Base-by-base conservation (phyloP, 192 early-diverging fungal species). In the Chytriomyces sp. region DNA sequence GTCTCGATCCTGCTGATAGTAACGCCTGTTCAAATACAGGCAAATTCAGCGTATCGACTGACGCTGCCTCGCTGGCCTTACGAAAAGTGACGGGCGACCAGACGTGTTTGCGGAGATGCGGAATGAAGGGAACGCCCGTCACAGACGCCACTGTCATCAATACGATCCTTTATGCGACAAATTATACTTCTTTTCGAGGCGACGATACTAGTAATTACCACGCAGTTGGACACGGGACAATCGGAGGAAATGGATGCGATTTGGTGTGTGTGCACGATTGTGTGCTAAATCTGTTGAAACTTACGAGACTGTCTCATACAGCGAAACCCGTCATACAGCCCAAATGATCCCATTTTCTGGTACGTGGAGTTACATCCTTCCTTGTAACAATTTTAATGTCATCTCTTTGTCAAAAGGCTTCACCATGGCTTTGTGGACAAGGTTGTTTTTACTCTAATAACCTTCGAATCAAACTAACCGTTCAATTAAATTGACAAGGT, bases 41-140 rank as follows among this genome's bases (percentile, higher is more conserved):
- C 3, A 30, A 53, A 7, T 73, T 25, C 28, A 28, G 10, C 1
- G 58, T 64, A 49, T 14, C 6, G 30, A 19, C 6, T 22, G 64
- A 66, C 4, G 12, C 44, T 12, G 22, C 12, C 44, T 49, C 44
- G 44, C n/a, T n/a, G n/a, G n/a, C n/a, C n/a, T n/a, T n/a, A n/a
- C n/a, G n/a, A n/a, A n/a, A n/a, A n/a, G n/a, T n/a, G 54, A 28
- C 5, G 22, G 54, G 66, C 5, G 57, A 56, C 66, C 49, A 25
- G 28, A 36, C 54, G 10, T 74, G 73, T 57, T 38, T 74, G 39
- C 19, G 63, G 14, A 26, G 73, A 3, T 74, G 73, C 34, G 63
- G 62, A 7, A 19, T 32, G 30, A 14, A 8, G 22, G 62, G 63
- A 5, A 6, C 31, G 3, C 63, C 63, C 4, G 26, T 57, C 7